Evolutionary conservation across 1,284 basidiomycete genomes (phyloP), one percentile per base, ranked within the genome.

Genomic region (Takashimella koratensis): DNA sequence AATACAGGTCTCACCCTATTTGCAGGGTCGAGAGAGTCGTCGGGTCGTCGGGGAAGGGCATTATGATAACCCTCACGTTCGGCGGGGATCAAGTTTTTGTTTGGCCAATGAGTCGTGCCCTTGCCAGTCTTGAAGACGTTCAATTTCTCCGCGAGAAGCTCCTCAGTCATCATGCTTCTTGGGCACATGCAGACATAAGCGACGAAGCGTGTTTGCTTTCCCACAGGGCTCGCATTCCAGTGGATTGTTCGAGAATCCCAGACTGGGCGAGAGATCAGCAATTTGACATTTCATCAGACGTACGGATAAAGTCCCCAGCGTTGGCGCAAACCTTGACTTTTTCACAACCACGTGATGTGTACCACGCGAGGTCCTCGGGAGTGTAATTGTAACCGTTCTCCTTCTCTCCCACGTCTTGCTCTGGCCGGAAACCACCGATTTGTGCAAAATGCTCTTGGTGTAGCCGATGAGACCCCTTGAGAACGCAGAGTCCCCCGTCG

Each of bases 161-260:
- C 52, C 16, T 52, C 24, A 16, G 47, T 47, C 53, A 57, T 53
- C 11, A 41, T n/a, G 12, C 5, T 20, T 16, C 56, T 39, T 1
- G 64, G 64, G 30, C 49, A 57, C 25, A 60, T 59, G 45, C 61
- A 60, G 3, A 66, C 62, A 22, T 66, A 66, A 2, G 56, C 53
- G 3, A 46, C 57, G 46, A 66, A 66, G 3, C 64, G 52, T 0
- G 64, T 66, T 50, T 66, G 64, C 12, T 19, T n/a, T 1, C 65
- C 60, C 8, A 45, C 27, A 0, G 65, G 65, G 13, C 57, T 58
- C 5, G 52, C 44, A 45, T 66, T 66, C 64, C 64, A 64, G 51
- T 66, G 64, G 13, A 66, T 54, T 23, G 64, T 66, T 20, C 64
- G 48, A 21, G 58, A 61, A 49, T 65, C 64, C 64, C 64, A 63